A percentile compares a stretch with the other conserved stretches of the same genome.
Evolutionary conservation across 805 yeast species (phyloP).

Genomic region (Saccharomyces mikatae): DNA sequence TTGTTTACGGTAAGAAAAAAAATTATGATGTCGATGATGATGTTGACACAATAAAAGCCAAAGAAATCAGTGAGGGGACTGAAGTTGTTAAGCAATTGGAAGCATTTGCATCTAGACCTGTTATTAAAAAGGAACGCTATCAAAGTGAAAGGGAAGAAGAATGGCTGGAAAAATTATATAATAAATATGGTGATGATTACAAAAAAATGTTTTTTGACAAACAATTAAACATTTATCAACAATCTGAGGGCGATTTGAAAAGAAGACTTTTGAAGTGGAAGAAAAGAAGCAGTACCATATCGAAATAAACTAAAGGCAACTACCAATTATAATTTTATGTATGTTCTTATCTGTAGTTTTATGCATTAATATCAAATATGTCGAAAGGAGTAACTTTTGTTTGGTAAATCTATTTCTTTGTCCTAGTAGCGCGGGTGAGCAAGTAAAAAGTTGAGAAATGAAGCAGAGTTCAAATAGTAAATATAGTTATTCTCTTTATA

Average conservation of each 20-base stretch:
- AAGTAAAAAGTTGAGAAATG: neutral
- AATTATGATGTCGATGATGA: conserved; percentile 28
- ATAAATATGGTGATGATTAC: conserved; percentile 82
- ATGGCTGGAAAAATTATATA: conserved; percentile 58
- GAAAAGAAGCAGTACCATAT: conserved; percentile 34
- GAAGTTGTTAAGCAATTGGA: conserved; percentile 66
- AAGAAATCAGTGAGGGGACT: conserved; percentile 30
- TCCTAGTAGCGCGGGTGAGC: neutral
- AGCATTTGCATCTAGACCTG: conserved; percentile 41
- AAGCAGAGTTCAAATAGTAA: neutral
- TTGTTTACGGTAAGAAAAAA: conserved; percentile 64
- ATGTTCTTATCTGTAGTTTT: neutral
- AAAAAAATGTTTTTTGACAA: conserved; percentile 88
- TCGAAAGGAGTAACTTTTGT: neutral
- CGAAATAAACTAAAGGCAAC: conserved; percentile 1
- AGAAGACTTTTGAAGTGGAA: conserved; percentile 68
- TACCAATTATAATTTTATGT: too few species aligned
- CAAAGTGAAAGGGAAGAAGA: conserved; percentile 67
- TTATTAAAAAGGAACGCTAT: conserved; percentile 40
- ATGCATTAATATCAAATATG: neutral
- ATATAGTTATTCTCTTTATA: neutral
- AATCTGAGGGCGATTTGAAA: conserved; percentile 74
- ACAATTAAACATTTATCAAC: conserved; percentile 75
- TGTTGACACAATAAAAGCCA: conserved; percentile 23
- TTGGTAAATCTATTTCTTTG: neutral